Base-by-base conservation (phyloP, 2,329 filamentous ascomycete species). In the Paecilomyces formosus region DNA sequence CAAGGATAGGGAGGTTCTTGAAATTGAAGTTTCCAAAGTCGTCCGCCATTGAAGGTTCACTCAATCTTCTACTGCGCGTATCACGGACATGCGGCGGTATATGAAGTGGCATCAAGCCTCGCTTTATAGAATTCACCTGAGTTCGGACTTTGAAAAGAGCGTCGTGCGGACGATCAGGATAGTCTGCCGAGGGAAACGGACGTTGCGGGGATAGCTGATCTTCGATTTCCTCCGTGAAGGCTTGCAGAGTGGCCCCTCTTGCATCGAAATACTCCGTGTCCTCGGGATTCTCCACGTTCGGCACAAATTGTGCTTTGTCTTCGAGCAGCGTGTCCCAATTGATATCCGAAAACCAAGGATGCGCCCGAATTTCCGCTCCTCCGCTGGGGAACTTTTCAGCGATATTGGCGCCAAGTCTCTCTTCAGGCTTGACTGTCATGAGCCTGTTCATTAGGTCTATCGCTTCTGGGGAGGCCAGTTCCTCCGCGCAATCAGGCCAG, bases 261-360 rank as follows among this genome's bases (percentile, higher is more conserved):
- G 90, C 78, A 75, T 99, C 94, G 66, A 99, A 99, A 70, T 99
- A 99, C 70, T 99, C 95, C 0, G 94, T 99, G 69, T 99, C 93
- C 72, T 99, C 94, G 0, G 91, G 92, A 65, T 99, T 93, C 68
- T 96, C 91, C 1, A 89, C 88, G 49, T 90, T 89, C 0, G 94
- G 94, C 11, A 99, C 88, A 71, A 99, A 99, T 60, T 96, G 91
- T 3, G 95, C 92, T 69, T 97, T 92, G 63, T 97, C 93, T 68
- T 97, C 88, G n/a, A 96, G 82, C 21, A 99, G 76, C 0, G 88
- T 90, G 26, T 92, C 88, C 94, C 94, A 99, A 67, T 90, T 91
- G 66, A 95, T 81, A 35, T 88, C 90, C 15, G 82, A 79, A 68
- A 99, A 97, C 92, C 93, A 99, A 0, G 88, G 79, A 67, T 99